phyloP scores from a whole-genome alignment of 2,329 filamentous ascomycete genomes.

The Cytospora mali region DNA sequence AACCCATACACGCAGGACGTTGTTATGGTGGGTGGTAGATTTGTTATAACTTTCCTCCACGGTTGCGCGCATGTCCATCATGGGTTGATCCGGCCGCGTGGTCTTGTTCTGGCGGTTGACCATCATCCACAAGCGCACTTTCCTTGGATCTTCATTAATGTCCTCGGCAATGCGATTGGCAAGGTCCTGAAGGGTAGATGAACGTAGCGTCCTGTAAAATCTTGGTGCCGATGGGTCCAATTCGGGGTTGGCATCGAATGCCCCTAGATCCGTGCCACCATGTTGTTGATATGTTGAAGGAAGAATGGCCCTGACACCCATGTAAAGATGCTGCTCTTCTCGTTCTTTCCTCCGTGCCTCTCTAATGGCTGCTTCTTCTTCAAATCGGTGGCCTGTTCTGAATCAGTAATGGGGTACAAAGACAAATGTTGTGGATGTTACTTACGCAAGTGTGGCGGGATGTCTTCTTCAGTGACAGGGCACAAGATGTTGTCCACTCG shows the following conservation, averaged over 20 bases:
- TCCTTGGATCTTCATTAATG: conserved; percentile 65
- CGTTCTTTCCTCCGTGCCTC: conserved; percentile 84
- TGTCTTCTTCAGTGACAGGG: conserved; percentile 74
- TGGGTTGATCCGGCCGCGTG: conserved; percentile 83
- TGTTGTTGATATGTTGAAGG: conserved; percentile 80
- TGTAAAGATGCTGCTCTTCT: conserved; percentile 92
- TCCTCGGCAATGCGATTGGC: conserved; percentile 71
- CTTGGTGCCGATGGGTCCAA: conserved; percentile 69
- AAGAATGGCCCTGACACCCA: conserved; percentile 79
- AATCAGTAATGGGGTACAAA: conserved; percentile 19
- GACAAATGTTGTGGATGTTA: conserved; percentile 25
- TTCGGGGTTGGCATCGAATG: conserved; percentile 61
- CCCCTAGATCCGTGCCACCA: conserved; percentile 80
- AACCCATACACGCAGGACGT: conserved; percentile 82
- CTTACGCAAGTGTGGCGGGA: conserved; percentile 79
- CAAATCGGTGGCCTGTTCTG: conserved; percentile 66
- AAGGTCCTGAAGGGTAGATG: conserved; percentile 78
- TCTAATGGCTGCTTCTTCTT: conserved; percentile 76
- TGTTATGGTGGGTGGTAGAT: conserved; percentile 62
- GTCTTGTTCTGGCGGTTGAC: conserved; percentile 99
- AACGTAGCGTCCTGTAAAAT: conserved; percentile 71
- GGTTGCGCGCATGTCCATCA: conserved; percentile 75
- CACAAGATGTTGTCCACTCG: conserved; percentile 81
- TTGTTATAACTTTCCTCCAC: conserved; percentile 68
- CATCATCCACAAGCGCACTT: conserved; percentile 91